Conservation (phyloP, 2,329 filamentous ascomycete genomes). For the Polytolypa hystricis region DNA sequence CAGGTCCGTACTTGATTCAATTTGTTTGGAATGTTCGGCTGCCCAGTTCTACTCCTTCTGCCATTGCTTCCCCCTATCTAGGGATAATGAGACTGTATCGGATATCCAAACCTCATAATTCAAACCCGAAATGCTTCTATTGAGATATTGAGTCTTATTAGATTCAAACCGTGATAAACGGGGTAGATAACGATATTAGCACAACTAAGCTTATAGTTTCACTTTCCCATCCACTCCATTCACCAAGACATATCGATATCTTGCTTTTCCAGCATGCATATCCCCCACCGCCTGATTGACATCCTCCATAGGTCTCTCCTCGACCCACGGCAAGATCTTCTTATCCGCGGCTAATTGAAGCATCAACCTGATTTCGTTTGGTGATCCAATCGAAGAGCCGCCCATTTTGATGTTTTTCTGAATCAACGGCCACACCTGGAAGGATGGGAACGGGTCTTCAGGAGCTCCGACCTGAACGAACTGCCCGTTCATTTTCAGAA, state of each 20-base stretch:
- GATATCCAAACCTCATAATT: too few species aligned
- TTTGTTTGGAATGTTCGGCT: too few species aligned
- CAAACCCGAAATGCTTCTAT: too few species aligned
- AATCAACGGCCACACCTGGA: slow-evolving; percentile 50
- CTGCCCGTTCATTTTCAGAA: slow-evolving; percentile 48
- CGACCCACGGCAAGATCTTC: slow-evolving; percentile 33
- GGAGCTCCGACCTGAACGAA: slow-evolving; percentile 59
- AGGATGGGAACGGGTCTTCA: slow-evolving; percentile 44
- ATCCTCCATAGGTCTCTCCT: slow-evolving; percentile 31
- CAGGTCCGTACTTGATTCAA: too few species aligned
- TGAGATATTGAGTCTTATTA: too few species aligned
- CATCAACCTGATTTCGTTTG: slow-evolving; percentile 35
- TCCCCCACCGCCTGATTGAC: slow-evolving; percentile 34
- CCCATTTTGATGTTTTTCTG: slow-evolving; percentile 43
- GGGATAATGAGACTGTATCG: too few species aligned
- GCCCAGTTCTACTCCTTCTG: too few species aligned
- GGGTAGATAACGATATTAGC: too few species aligned
- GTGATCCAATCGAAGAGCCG: slow-evolving; percentile 36
- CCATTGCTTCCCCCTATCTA: too few species aligned
- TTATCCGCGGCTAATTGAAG: slow-evolving; percentile 32
- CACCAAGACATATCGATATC: slow-evolving; percentile 37
- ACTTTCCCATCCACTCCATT: slow-evolving; percentile 23
- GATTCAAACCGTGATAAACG: too few species aligned
- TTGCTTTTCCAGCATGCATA: slow-evolving; percentile 35
- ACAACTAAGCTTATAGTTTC: slow-evolving; percentile 18